Base-by-base conservation (phyloP, 257 asterid species). In the Voacanga thouarsii region DNA sequence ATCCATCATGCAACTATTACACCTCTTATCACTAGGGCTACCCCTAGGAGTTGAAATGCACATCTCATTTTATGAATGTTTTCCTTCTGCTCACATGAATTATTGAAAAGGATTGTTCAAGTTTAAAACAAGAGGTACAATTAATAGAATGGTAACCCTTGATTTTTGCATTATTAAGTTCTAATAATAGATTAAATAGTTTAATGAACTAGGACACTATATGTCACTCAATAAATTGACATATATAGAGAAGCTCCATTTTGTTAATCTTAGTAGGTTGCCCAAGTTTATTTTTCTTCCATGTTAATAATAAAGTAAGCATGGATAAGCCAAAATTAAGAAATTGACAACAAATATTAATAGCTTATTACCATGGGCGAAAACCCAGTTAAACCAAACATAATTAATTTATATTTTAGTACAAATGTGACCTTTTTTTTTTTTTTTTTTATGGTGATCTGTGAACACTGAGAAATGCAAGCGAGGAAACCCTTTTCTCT, bases 311-410 rank as follows among this genome's bases (percentile, higher is more conserved):
- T 21, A 55, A 73, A 19, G 21, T 33, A 72, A 53, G 37, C 26
- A 33, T 23, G 15, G 12, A n/a, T 33, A 73, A 16, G 23, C 15
- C 18, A 26, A 14, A 26, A 14, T 6, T 1, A 24, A 6, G 4
- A 60, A 23, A 43, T 78, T 68, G 57, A 71, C 59, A 41, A n/a
- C 19, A 9, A 39, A 30, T 39, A 68, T 12, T 64, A 50, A 49
- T 41, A 53, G 60, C 49, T n/a, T 78, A 51, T 55, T 33, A 43
- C 3, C 41, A 39, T 21, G 0, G 67, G 21, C 12, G 80, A 67
- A 66, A 80, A 69, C 72, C 56, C 45, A 66, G 47, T 50, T 67
- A 10, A 30, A 80, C 80, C 80, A 45, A 75, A 75, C 78, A 2
- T 50, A 60, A 60, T 60, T 60, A 60, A 24, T 49, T 6, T 49